These are phyloP conservation scores for Boletus holoroseus DNA, from an alignment of 1,284 basidiomycete species.

Conservation along the genomic window DNA sequence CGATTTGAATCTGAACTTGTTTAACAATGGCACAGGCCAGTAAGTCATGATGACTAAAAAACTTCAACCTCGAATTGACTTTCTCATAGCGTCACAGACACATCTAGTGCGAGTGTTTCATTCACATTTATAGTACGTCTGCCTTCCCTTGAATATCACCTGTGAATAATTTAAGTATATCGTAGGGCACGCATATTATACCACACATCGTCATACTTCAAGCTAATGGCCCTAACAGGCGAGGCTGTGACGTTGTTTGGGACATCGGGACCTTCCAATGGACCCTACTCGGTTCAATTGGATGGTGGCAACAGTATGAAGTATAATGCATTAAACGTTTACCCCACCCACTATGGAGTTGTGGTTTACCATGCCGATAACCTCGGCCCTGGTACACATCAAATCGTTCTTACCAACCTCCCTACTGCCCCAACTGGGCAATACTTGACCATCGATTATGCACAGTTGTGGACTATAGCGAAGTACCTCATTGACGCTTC, in stretches of 20 bases:
- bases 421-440: conserved; percentile 15
- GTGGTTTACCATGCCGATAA: conserved; percentile 30
- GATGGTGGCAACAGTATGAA: conserved; percentile 12
- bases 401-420: conserved; percentile 23
- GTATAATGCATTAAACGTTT: conserved; percentile 25
- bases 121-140: conserved; percentile 31
- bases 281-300: conserved; percentile 22
- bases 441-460: conserved; percentile 25
- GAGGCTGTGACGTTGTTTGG: conserved; percentile 28
- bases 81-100: conserved; percentile 23
- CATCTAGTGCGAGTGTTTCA: conserved; percentile 20
- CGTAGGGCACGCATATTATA: conserved; percentile 17
- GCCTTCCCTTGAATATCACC: background rate
- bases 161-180: background rate
- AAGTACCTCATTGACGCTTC: conserved; percentile 9
- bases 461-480: conserved; percentile 16
- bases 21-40: conserved; percentile 30
- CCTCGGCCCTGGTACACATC: conserved; percentile 26
- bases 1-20: conserved; percentile 21
- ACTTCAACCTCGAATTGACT: conserved; percentile 1
- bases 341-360: conserved; percentile 19
- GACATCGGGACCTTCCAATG: conserved; percentile 24
- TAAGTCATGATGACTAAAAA: conserved; percentile 16
- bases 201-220: background rate
- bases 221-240: conserved; percentile 14